Percentiles rank a stretch among this genome's conserved stretches.
These are phyloP conservation scores for Rhytidiadelphus loreus DNA, from an alignment of 225 moss, liverwort and hornwort species.

Conservation along the genomic window DNA sequence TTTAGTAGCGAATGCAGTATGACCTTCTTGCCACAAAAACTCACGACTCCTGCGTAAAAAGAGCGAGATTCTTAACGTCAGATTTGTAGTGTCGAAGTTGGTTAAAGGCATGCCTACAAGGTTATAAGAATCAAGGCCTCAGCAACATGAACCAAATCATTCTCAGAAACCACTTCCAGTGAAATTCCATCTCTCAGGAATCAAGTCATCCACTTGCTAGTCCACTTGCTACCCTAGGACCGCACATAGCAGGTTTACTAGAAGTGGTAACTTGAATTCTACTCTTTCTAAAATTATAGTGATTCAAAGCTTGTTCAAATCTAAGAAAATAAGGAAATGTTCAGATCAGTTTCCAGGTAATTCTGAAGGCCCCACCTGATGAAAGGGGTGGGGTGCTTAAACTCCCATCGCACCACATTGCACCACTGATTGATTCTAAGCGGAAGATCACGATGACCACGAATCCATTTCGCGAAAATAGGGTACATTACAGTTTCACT, in stretches of 20 bases:
- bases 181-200: neutral
- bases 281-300: neutral
- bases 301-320: neutral
- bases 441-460: constrained; percentile 93
- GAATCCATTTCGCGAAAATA: constrained; percentile 91
- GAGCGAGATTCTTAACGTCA: neutral
- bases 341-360: neutral
- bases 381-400: constrained; percentile 95
- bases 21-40: constrained; percentile 99
- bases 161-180: neutral
- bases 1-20: constrained; percentile 76
- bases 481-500: constrained; percentile 99
- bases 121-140: neutral
- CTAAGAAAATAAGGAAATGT: neutral
- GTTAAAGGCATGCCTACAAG: neutral
- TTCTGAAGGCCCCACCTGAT: constrained; percentile 42
- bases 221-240: neutral
- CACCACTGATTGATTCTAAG: constrained; percentile 96
- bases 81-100: neutral
- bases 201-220: neutral
- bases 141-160: neutral
- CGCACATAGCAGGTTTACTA: neutral
- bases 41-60: constrained; percentile 73
- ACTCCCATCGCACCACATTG: constrained; percentile 99
- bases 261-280: neutral